Evolutionary conservation across 805 yeast species (phyloP).

Genomic region (Wickerhamomyces queroliae): DNA sequence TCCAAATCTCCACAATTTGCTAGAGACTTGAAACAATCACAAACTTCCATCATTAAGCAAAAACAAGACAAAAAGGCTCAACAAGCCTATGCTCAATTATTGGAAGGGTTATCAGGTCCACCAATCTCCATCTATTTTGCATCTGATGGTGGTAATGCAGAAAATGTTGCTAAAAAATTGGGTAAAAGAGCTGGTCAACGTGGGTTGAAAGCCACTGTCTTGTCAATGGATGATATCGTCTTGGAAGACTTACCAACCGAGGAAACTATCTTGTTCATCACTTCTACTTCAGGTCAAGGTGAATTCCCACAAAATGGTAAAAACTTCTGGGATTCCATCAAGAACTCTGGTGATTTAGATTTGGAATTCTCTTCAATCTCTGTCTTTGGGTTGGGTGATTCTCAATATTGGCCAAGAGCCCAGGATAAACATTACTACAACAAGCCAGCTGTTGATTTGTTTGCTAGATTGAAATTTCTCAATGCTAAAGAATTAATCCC

Average conservation of each 20-base stretch:
- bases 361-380: slow-evolving; percentile 61
- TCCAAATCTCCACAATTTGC: slow-evolving; percentile 68
- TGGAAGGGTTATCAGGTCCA: slow-evolving; percentile 89
- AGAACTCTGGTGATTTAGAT: slow-evolving; percentile 63
- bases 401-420: slow-evolving; percentile 96
- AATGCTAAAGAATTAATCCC: slow-evolving; percentile 73
- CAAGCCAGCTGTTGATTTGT: slow-evolving; percentile 79
- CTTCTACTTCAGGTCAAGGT: slow-evolving; percentile 96
- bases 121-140: slow-evolving; percentile 76
- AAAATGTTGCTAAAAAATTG: slow-evolving; percentile 68
- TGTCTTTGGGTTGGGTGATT: slow-evolving; percentile 88
- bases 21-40: slow-evolving; percentile 59
- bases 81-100: slow-evolving; percentile 66
- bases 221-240: slow-evolving; percentile 57
- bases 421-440: slow-evolving; percentile 93
- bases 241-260: slow-evolving; percentile 49
- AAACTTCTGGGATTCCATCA: slow-evolving; percentile 69
- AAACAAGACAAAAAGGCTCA: slow-evolving; percentile 65
- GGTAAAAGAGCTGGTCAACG: slow-evolving; percentile 51
- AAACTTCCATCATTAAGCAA: slow-evolving; percentile 53
- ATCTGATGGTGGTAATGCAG: slow-evolving; percentile 88
- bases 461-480: slow-evolving; percentile 54
- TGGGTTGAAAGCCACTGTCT: slow-evolving; percentile 42
- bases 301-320: slow-evolving; percentile 78
- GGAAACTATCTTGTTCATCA: slow-evolving; percentile 46